Evolutionary conservation across 2,329 filamentous ascomycete genomes (phyloP), one percentile per base, ranked within the genome.

Genomic region (Xylaria sp.): DNA sequence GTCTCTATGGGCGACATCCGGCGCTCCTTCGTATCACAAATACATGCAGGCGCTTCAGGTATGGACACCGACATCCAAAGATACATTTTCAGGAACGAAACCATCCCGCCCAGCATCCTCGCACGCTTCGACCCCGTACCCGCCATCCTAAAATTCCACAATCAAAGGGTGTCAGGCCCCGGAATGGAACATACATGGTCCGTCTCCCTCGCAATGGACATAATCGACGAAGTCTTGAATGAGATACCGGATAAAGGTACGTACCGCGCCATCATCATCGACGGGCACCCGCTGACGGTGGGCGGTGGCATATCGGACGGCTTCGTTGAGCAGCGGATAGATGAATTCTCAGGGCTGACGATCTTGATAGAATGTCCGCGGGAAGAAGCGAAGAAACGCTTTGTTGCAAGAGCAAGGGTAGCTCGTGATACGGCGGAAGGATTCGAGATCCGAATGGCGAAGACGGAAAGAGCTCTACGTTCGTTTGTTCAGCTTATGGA

Each of bases 1-100:
- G 3, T 67, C 3, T 61, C 54, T 2, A 18, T 67, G 13, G 52
- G 47, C 3, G 62, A 63, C n/a, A 4, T 58, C 0, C 55, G 57
- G 11, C 59, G 55, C 1, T 4, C 3, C 19, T 53, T 37, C 16
- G 13, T 30, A 10, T 23, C 19, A 3, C 13, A 51, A 51, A 2
- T 51, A 13, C 9, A 13, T 0, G 42, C 30, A 0, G 53, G 30
- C 2, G 13, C 56, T 13, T 53, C 59, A 2, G 39, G 18, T 10
- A 52, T 54, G n/a, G 11, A 30, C 11, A 37, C 52, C 3, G n/a
- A 23, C 3, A 47, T 62, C 11, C 44, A 34, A 44, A 3, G 30
- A 11, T 44, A 37, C n/a, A n/a, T 57, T 4, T 9, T 18, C 2
- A 4, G 48, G 2, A 47, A 5, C 1, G 18, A 11, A 30, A 30